Evolutionary conservation across 2,329 filamentous ascomycete genomes (phyloP), one percentile per base, ranked within the genome.

Genomic region (Fulvia fulva): DNA sequence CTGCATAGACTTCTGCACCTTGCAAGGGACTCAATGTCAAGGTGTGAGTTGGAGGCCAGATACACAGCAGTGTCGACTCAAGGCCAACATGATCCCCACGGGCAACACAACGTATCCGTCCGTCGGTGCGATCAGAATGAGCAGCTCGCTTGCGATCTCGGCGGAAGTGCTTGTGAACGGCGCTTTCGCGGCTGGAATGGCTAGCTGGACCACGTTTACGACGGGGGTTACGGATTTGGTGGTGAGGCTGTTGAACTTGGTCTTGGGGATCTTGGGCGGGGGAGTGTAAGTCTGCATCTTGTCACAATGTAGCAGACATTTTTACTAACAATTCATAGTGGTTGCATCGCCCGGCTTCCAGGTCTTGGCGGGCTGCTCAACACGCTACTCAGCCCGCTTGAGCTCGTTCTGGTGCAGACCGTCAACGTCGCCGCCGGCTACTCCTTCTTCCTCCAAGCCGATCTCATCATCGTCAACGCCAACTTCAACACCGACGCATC

Each of bases 1-100:
- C 11, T 55, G 53, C 45, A 37, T 47, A 14, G 53, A 55, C 19
- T 50, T 49, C 26, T 55, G 53, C 23, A 43, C 30, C n/a, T 23
- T 34, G 14, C 53, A 49, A 22, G 53, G 53, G 19, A 55, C 25
- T 5, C 26, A 46, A 5, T 55, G 53, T 16, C 53, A 55, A 41
- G 53, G 53, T 16, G 26, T 55, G 3, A 55, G 41, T 5, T 55
- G 53, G 53, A 23, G 26, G 19, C 55, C 46, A 16, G 19, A 46
- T 14, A 28, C 46, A 14, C 32, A 51, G 6, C 30, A 56, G 14
- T 56, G 34, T 21, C 47, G 21, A 6, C 21, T 46, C 46, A 45
- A 52, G 26, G 32, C 16, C 21, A 56, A 12, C 1, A 56, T 45
- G 55, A 21, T 34, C 2, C 55, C 55, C 7, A 47, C 46, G 12